Percentiles rank a stretch among this genome's conserved stretches.
Evolutionary conservation across 345 rosid genomes (phyloP).

Genomic region (Eucalyptus urophylla): DNA sequence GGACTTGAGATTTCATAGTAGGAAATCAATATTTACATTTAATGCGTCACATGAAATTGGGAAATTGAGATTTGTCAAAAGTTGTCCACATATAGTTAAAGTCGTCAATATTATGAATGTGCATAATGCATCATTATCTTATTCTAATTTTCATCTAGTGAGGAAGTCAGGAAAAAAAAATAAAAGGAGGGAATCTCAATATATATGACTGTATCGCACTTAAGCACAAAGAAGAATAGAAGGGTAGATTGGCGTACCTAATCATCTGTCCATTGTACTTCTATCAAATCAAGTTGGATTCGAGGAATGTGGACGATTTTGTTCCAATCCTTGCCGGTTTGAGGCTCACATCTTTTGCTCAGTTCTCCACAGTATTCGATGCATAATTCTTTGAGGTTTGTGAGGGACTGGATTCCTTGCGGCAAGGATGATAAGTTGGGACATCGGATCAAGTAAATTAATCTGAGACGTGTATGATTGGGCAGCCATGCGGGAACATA

Average conservation of each 20-base stretch:
- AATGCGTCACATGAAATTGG: neutral
- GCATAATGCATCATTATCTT: neutral
- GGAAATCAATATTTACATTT: neutral
- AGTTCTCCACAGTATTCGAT: neutral
- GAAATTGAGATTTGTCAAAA: neutral
- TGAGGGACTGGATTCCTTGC: neutral
- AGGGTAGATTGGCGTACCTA: neutral
- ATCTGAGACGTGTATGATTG: neutral
- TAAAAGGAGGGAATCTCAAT: neutral
- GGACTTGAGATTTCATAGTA: neutral
- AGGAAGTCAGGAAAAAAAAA: neutral
- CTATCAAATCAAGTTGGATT: neutral
- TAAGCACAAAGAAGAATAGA: neutral
- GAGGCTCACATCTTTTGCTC: neutral
- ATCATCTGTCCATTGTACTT: neutral
- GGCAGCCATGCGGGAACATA: neutral
- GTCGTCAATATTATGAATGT: neutral
- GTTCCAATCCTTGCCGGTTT: neutral
- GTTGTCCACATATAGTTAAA: neutral
- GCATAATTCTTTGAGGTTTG: neutral
- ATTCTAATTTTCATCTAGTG: neutral
- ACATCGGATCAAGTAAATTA: neutral
- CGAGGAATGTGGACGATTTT: neutral
- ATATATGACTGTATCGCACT: neutral
- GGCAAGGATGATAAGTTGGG: neutral